phyloP scores from a whole-genome alignment of 805 yeast genomes.

The Komagataella phaffii region DNA sequence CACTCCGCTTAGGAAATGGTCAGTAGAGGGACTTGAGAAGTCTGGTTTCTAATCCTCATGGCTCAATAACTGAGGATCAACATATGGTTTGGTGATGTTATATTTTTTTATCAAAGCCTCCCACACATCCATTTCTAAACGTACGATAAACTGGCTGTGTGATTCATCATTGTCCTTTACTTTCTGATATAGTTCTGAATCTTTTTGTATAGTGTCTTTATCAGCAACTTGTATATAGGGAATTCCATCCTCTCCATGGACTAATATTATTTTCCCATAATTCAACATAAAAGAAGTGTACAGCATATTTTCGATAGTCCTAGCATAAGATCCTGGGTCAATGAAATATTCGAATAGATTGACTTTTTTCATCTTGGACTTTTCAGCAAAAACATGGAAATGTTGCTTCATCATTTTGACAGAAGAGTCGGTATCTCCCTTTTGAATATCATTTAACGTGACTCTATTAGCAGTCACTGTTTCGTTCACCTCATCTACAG shows the following conservation, averaged over 20 bases:
- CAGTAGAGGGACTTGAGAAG: slow-evolving; percentile 32
- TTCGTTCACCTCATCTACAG: slow-evolving; percentile 25
- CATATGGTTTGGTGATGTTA: slow-evolving; percentile 37
- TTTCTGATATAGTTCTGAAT: slow-evolving; percentile 6
- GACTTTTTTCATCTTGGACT: slow-evolving; percentile 24
- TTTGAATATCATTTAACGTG: slow-evolving; percentile 34
- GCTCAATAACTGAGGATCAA: neutral
- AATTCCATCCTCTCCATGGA: slow-evolving; percentile 30
- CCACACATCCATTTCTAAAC: slow-evolving; percentile 62
- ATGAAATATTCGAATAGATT: slow-evolving; percentile 54
- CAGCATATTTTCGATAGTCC: slow-evolving; percentile 75
- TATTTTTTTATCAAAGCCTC: slow-evolving; percentile 34
- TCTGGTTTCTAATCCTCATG: neutral
- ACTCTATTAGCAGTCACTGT: slow-evolving; percentile 43
- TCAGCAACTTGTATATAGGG: slow-evolving; percentile 17
- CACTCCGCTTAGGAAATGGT: slow-evolving; percentile 76
- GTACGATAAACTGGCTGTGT: slow-evolving; percentile 57
- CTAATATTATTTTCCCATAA: slow-evolving; percentile 51
- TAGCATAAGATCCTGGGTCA: slow-evolving; percentile 66
- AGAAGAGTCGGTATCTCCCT: slow-evolving; percentile 48
- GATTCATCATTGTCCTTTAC: slow-evolving; percentile 10
- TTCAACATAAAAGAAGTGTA: slow-evolving; percentile 69
- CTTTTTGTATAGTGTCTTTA: slow-evolving; percentile 8
- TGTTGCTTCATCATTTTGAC: slow-evolving; percentile 40
- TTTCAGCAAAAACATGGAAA: slow-evolving; percentile 24